These are phyloP conservation scores for Cladorrhinum sp. DNA, from an alignment of 2,329 filamentous ascomycete species.

Conservation along the genomic window DNA sequence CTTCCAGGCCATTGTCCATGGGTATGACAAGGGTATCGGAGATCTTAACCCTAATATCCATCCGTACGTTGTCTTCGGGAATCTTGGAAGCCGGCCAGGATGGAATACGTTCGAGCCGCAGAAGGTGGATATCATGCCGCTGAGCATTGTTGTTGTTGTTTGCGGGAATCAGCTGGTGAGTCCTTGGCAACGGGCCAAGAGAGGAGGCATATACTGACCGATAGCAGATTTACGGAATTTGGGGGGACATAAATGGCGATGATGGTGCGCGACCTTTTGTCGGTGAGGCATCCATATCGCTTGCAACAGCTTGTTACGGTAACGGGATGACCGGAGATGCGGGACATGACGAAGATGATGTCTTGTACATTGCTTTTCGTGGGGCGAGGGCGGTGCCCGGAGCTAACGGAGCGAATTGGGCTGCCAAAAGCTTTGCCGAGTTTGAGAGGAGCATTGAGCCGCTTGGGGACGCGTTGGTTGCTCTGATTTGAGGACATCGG, in stretches of 20 bases:
- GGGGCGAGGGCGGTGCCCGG: conserved; percentile 57
- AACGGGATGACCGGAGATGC: conserved; percentile 50
- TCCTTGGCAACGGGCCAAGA: neutral
- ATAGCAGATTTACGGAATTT: conserved; percentile 51
- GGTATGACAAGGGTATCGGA: conserved; percentile 35
- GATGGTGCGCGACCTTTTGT: conserved; percentile 37
- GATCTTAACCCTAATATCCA: conserved; percentile 52
- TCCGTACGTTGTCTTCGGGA: conserved; percentile 54
- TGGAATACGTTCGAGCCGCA: conserved; percentile 41
- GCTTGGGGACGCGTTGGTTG: conserved; percentile 51
- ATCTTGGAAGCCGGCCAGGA: conserved; percentile 32
- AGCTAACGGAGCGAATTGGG: conserved; percentile 51
- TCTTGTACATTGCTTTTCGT: conserved; percentile 60
- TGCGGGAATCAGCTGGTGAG: conserved; percentile 33
- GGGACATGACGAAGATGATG: conserved; percentile 56
- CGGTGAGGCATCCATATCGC: conserved; percentile 47
- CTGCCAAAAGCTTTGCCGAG: conserved; percentile 43
- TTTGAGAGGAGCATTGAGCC: conserved; percentile 52
- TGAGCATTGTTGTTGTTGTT: conserved; percentile 54
- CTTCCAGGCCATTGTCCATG: conserved; percentile 38
- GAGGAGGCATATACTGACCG: neutral
- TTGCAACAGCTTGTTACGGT: conserved; percentile 50
- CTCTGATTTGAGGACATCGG: conserved; percentile 6
- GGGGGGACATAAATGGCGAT: conserved; percentile 53
- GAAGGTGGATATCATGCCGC: conserved; percentile 41